These are phyloP conservation scores for Cladorrhinum sp. DNA, from an alignment of 2,329 filamentous ascomycete species.

Conservation along the genomic window DNA sequence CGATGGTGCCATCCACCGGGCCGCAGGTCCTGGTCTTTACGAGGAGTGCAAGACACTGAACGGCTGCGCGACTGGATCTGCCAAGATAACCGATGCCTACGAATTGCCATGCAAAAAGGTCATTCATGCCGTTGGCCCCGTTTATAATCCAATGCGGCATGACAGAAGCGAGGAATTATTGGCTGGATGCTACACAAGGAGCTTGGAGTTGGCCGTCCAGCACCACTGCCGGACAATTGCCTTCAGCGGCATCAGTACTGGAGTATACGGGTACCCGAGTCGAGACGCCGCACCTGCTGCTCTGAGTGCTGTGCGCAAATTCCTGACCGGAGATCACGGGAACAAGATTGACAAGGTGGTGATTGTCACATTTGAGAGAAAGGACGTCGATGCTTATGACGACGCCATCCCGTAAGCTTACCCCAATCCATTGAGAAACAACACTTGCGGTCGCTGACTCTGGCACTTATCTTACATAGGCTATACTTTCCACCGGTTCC, in stretches of 20 bases:
- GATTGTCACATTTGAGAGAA: slow-evolving; percentile 79
- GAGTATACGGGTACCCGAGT: slow-evolving; percentile 84
- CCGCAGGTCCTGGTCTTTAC: slow-evolving; percentile 67
- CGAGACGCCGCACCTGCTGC: slow-evolving; percentile 69
- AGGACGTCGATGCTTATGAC: slow-evolving; percentile 74
- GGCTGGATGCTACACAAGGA: slow-evolving; percentile 64
- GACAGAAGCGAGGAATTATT: slow-evolving; percentile 49
- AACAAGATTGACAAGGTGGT: slow-evolving; percentile 67
- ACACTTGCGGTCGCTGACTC: neutral
- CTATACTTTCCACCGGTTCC: slow-evolving; percentile 32
- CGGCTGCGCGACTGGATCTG: slow-evolving; percentile 73
- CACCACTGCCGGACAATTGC: slow-evolving; percentile 69
- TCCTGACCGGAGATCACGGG: slow-evolving; percentile 47
- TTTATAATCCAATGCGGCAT: slow-evolving; percentile 54
- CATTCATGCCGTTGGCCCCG: slow-evolving; percentile 87
- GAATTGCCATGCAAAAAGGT: slow-evolving; percentile 71
- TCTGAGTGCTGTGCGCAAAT: slow-evolving; percentile 54
- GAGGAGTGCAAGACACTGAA: slow-evolving; percentile 68
- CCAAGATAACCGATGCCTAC: slow-evolving; percentile 81
- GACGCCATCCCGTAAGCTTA: slow-evolving; percentile 65
- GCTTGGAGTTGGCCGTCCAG: slow-evolving; percentile 68
- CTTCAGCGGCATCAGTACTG: slow-evolving; percentile 83
- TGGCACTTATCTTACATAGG: slow-evolving; percentile 18
- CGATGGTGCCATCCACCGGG: slow-evolving; percentile 80
- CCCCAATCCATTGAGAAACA: neutral